Conservation (phyloP, 345 rosid genomes). For the Nasturtium officinale region DNA sequence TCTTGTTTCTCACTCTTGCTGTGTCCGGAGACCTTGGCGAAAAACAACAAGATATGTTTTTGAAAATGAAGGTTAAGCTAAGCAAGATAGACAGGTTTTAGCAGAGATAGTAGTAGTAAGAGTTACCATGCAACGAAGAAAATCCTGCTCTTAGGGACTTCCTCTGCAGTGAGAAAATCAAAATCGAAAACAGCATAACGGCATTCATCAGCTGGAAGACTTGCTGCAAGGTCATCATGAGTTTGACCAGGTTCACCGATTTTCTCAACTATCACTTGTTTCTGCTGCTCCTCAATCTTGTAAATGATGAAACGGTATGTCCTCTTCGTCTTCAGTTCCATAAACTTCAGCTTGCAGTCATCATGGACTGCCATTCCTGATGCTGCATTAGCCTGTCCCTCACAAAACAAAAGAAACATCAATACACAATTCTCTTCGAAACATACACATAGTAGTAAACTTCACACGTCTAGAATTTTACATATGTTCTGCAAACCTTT, state of each 20-base stretch:
- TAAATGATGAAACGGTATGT: conserved; percentile 56
- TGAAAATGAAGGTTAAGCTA: not conserved
- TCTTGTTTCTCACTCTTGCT: conserved; percentile 63
- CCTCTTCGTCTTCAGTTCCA: conserved; percentile 61
- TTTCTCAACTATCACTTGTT: conserved; percentile 60
- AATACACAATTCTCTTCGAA: not conserved
- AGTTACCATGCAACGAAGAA: conserved; percentile 61
- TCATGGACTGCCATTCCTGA: conserved; percentile 68
- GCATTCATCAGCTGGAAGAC: conserved; percentile 59
- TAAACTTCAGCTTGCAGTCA: conserved; percentile 60
- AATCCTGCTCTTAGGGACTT: conserved; percentile 58
- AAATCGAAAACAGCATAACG: conserved; percentile 50
- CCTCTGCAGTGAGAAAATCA: conserved; percentile 63
- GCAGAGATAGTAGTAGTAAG: not conserved
- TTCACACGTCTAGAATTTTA: too few species aligned
- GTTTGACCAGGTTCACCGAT: conserved; percentile 54
- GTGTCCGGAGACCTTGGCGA: conserved; percentile 58
- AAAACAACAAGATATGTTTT: not conserved
- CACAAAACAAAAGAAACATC: conserved; percentile 8
- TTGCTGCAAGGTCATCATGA: conserved; percentile 53
- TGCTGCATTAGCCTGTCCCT: conserved; percentile 55
- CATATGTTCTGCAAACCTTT: conserved; percentile 7
- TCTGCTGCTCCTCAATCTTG: conserved; percentile 63
- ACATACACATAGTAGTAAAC: not conserved
- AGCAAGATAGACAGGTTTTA: not conserved